Evolutionary conservation across 768 basidiomycete species (phyloP).

Genomic region (Pholiota conissans): DNA sequence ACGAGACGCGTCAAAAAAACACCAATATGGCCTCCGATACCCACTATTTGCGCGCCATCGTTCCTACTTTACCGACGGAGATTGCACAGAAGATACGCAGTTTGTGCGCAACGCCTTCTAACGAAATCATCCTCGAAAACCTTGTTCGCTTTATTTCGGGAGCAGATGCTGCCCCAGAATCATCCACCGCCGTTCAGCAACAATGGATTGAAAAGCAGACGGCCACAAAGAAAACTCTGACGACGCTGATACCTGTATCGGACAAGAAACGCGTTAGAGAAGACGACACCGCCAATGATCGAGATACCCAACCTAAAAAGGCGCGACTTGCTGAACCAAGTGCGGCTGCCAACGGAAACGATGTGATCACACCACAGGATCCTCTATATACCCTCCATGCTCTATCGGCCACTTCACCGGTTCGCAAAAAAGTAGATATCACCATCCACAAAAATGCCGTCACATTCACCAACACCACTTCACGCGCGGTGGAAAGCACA

Average conservation of each 20-base stretch:
- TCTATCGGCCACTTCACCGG: slow-evolving; percentile 68
- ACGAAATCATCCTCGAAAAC: slow-evolving; percentile 38
- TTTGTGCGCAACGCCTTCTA: slow-evolving; percentile 31
- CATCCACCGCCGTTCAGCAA: slow-evolving; percentile 25
- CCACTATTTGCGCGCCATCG: slow-evolving; percentile 32
- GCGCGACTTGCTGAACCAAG: slow-evolving; percentile 24
- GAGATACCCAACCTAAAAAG: slow-evolving; percentile 31
- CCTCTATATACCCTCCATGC: slow-evolving; percentile 61
- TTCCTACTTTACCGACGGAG: slow-evolving; percentile 33
- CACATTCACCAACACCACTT: slow-evolving; percentile 49
- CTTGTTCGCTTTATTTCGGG: slow-evolving; percentile 44
- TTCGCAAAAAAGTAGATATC: slow-evolving; percentile 77
- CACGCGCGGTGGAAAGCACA: slow-evolving; percentile 48
- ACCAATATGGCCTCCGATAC: slow-evolving; percentile 25
- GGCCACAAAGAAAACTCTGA: slow-evolving; percentile 26
- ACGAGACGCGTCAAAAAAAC: no score
- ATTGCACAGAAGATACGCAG: slow-evolving; percentile 32
- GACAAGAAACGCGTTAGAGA: slow-evolving; percentile 34
- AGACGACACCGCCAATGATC: slow-evolving; percentile 23
- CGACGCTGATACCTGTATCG: slow-evolving; percentile 25
- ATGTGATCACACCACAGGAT: neutral
- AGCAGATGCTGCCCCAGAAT: slow-evolving; percentile 33
- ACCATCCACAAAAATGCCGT: slow-evolving; percentile 52
- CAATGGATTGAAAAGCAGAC: slow-evolving; percentile 41
- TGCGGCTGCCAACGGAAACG: slow-evolving; percentile 32